These are phyloP conservation scores for Lepraria neglecta DNA, from an alignment of 495 filamentous ascomycete genomes.

Conservation along the genomic window DNA sequence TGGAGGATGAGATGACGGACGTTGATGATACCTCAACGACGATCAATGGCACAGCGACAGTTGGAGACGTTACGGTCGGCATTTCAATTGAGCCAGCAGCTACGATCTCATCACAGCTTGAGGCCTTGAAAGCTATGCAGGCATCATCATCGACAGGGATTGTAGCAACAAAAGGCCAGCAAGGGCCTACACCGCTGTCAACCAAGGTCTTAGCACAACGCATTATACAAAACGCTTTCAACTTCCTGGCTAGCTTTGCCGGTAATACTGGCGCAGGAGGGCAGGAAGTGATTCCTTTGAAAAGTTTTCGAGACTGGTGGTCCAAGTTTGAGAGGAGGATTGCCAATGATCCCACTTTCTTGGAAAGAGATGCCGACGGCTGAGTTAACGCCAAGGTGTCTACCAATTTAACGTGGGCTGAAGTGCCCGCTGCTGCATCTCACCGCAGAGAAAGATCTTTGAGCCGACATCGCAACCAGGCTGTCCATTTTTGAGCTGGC, in stretches of 20 bases:
- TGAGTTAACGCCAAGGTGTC: conserved; percentile 1
- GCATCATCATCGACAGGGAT: conserved; percentile 33
- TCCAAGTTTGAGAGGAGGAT: conserved; percentile 87
- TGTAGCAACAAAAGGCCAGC: conserved; percentile 32
- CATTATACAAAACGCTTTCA: conserved; percentile 96
- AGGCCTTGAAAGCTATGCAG: conserved; percentile 46
- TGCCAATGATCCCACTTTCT: conserved; percentile 77
- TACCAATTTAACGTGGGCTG: not conserved
- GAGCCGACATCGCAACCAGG: not conserved
- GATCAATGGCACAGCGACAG: conserved; percentile 14
- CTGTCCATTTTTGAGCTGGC: not conserved
- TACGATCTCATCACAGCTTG: conserved; percentile 63
- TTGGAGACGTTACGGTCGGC: conserved; percentile 59
- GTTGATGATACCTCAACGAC: conserved; percentile 30
- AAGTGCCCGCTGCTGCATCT: not conserved
- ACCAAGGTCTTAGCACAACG: conserved; percentile 79
- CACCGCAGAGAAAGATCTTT: not conserved
- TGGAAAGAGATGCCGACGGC: conserved; percentile 66
- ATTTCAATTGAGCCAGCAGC: conserved; percentile 73
- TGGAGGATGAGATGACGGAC: conserved; percentile 44
- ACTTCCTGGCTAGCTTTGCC: conserved; percentile 87
- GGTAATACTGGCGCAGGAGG: conserved; percentile 43
- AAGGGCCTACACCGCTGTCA: conserved; percentile 35
- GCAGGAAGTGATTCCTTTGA: conserved; percentile 80
- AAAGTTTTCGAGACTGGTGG: conserved; percentile 96